Evolutionary conservation across 1,139 yeast species (phyloP), one percentile per base, ranked within the genome.

Genomic region (Oligophagozyma castellii): DNA sequence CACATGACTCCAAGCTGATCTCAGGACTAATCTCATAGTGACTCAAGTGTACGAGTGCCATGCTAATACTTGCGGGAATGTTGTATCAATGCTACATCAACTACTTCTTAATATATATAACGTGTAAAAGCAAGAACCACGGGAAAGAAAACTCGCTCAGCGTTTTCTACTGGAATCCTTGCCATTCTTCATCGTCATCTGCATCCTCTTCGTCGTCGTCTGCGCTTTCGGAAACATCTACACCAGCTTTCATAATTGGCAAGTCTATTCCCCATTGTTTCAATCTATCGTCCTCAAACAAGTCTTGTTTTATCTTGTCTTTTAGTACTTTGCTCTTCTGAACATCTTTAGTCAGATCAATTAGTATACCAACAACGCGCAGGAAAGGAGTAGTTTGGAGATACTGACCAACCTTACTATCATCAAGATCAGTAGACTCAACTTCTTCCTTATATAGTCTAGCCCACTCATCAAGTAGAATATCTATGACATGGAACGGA

Each of bases 401-500:
- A n/a, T n/a, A n/a, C n/a, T n/a, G n/a, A n/a, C n/a, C n/a, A n/a
- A n/a, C n/a, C n/a, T n/a, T n/a, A n/a, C n/a, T n/a, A n/a, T n/a
- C n/a, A n/a, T n/a, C n/a, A n/a, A n/a, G n/a, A n/a, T n/a, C n/a
- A n/a, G n/a, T n/a, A n/a, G n/a, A n/a, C n/a, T 51, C 49, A 27
- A 61, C 45, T 4, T 58, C 65, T 24, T 60, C 69, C 36, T 70
- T 68, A 33, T 77, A 51, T 6, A 76, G 68, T 37, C 66, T 65
- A 44, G 77, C 93, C 39, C 89, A 59, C 55, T 89, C 98, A 45
- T 86, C 96, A 26, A 80, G 54, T 48, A 70, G 75, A 12, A 89
- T 71, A 56, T 89, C 98, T 40, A 80, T 67, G 31, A 89, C 56
- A 56, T 89, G 98, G 54, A 79, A 71, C 19, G 94, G 75, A 31